Base-by-base conservation (phyloP, 257 asterid genomes). In the Linaria vulgaris region DNA sequence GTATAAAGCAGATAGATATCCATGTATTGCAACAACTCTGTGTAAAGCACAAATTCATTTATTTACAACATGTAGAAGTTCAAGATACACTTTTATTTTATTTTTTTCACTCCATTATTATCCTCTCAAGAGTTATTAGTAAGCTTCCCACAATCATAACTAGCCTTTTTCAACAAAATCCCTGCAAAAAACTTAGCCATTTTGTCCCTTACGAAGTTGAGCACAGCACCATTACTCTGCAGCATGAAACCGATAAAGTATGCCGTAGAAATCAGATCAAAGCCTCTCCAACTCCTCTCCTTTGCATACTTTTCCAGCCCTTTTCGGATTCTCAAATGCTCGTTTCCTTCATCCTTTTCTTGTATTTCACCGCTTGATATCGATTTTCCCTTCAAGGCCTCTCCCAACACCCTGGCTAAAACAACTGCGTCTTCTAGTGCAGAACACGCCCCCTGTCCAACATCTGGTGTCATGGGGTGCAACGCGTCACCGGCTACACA, bases 381-480 rank as follows among this genome's bases (percentile, higher is more conserved):
- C 1, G 20, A 47, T 12, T 25, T 50, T 53, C 57, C 6, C 17
- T 54, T 31, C 19, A 69, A 19, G 21, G 77, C 79, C 51, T 57
- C 66, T 1, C 46, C 82, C 53, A 76, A 41, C 12, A 10, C 10
- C 25, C 80, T 48, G 10, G 80, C 76, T 25, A 79, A 43, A 41
- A 76, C 66, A 4, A 79, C 64, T 0, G 68, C 63, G 52, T 79
- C 85, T 49, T 79, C 85, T 2, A 79, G 56, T 1, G 80, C 77
- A 3, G 63, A 21, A 44, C 82, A 76, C 10, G 73, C 82, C 0
- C 85, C 85, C 56, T 79, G 85, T 48, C 64, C 82, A 1, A 79
- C 2, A 48, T 67, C 78, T 0, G 80, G 85, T 37, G 85, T 73
- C 82, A 79, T 79, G 7, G 85, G 82, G 41, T 76, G 85, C 16